A percentile compares a stretch with the other conserved stretches of the same genome.
These are phyloP conservation scores for Ceratocystis ficicola DNA, from an alignment of 2,329 filamentous ascomycete species.

Conservation along the genomic window DNA sequence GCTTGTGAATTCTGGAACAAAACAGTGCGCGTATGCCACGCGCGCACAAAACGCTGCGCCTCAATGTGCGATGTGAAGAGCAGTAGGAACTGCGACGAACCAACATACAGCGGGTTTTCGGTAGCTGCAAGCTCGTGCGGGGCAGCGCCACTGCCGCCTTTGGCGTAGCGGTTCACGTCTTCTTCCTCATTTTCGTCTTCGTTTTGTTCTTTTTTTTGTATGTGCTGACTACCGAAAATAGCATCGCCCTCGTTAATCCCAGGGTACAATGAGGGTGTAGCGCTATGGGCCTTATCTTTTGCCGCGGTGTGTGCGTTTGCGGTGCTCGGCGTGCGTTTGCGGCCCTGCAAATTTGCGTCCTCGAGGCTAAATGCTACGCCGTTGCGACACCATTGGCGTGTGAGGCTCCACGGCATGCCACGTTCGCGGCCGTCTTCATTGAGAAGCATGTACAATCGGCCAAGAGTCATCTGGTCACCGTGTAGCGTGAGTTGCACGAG, in stretches of 20 bases:
- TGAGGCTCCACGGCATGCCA: conserved; percentile 25
- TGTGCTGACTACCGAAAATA: conserved; percentile 3
- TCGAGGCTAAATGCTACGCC: conserved; percentile 20
- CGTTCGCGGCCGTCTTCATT: conserved; percentile 34
- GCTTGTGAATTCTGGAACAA: conserved; percentile 17
- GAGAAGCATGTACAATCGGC: conserved; percentile 31
- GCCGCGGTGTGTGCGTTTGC: neutral
- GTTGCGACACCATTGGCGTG: conserved; percentile 19
- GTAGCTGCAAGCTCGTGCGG: conserved; percentile 1
- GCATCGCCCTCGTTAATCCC: conserved; percentile 13
- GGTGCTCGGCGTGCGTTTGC: neutral
- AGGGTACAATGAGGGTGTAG: conserved; percentile 7
- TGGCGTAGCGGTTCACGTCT: too few relatives aligned
- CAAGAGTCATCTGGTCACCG: conserved; percentile 27
- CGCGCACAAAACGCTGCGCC: conserved; percentile 33
- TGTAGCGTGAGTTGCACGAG: conserved; percentile 29
- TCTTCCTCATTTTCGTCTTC: neutral
- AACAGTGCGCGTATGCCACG: conserved; percentile 31
- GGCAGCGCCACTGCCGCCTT: neutral
- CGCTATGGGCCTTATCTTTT: neutral
- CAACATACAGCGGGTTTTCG: conserved; percentile 15
- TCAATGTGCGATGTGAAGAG: conserved; percentile 25
- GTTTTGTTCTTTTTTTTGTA: neutral
- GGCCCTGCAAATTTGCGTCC: conserved; percentile 18
- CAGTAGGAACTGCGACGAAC: conserved; percentile 17